Evolutionary conservation across 1,139 yeast species (phyloP).

Genomic region (Sugiyamaella neomexicana): DNA sequence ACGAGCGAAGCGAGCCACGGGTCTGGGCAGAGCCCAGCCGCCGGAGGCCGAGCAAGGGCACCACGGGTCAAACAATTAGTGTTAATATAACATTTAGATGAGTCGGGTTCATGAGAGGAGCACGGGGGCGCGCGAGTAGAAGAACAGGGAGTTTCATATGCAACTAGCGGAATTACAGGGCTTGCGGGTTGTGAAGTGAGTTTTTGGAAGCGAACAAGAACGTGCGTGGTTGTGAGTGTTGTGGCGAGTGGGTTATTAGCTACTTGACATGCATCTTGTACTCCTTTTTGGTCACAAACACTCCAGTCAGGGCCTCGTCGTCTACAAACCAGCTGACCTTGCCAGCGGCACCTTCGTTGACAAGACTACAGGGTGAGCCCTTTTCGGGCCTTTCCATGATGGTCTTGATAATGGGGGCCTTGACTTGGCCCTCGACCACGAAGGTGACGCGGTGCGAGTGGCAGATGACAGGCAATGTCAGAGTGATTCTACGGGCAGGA

Average conservation of each 20-base stretch:
- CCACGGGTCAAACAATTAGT: not conserved
- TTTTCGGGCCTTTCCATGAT: conserved; percentile 98
- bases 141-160: conserved; percentile 8
- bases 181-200: not conserved
- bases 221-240: not conserved
- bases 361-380: conserved; percentile 91
- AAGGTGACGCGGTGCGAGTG: conserved; percentile 91
- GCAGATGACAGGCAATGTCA: conserved; percentile 92
- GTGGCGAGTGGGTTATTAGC: no score
- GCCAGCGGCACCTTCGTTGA: conserved; percentile 95
- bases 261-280: conserved; percentile 48
- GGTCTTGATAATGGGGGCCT: conserved; percentile 88
- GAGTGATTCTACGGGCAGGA: conserved; percentile 82
- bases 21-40: conserved; percentile 9
- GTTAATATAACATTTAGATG: conserved; percentile 10
- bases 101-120: not conserved
- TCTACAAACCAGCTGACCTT: conserved; percentile 98
- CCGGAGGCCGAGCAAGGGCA: not conserved
- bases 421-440: conserved; percentile 93
- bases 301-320: conserved; percentile 87
- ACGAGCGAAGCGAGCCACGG: conserved; percentile 5
- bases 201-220: not conserved
- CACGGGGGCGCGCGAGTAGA: not conserved
- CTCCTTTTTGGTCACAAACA: conserved; percentile 72
- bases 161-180: conserved; percentile 5